Evolutionary conservation across 2,329 filamentous ascomycete genomes (phyloP).

Genomic region (Dactylellina sp.): DNA sequence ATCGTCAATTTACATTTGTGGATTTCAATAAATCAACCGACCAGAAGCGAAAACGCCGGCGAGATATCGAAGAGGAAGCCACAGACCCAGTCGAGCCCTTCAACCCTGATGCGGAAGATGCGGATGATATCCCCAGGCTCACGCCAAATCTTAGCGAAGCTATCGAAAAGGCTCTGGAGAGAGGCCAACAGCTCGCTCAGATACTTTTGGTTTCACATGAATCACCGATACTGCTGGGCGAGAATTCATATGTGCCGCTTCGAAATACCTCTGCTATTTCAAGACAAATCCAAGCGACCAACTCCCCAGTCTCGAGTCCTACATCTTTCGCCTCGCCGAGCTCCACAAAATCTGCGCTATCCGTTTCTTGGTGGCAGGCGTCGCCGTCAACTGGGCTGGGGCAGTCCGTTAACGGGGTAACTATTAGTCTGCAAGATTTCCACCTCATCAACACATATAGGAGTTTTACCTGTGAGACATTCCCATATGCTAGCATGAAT

Average conservation of each 20-base stretch:
- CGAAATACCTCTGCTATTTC: too few species aligned
- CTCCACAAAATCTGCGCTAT: not conserved
- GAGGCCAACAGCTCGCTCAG: conserved; percentile 30
- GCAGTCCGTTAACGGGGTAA: conserved; percentile 9
- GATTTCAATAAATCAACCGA: conserved; percentile 14
- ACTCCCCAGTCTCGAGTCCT: not conserved
- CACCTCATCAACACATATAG: conserved; percentile 37
- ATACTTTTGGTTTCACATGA: conserved; percentile 26
- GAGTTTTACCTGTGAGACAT: conserved; percentile 34
- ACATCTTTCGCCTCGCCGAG: not conserved
- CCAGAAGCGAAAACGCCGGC: conserved; percentile 20
- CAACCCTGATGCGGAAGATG: not conserved
- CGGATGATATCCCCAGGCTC: not conserved
- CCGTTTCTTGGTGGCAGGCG: conserved; percentile 40
- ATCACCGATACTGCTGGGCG: conserved; percentile 10
- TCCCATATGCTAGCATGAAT: conserved; percentile 26
- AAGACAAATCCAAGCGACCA: too few species aligned
- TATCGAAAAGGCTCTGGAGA: conserved; percentile 21
- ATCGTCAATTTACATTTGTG: conserved; percentile 31
- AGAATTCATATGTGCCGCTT: conserved; percentile 32
- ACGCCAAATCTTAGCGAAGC: conserved; percentile 1
- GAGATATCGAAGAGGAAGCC: not conserved
- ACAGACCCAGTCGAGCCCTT: not conserved
- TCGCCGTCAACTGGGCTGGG: conserved; percentile 32
- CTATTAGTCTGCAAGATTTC: conserved; percentile 40